Base-by-base conservation (phyloP, 2,329 filamentous ascomycete genomes). In the Alternaria tenuissima region DNA sequence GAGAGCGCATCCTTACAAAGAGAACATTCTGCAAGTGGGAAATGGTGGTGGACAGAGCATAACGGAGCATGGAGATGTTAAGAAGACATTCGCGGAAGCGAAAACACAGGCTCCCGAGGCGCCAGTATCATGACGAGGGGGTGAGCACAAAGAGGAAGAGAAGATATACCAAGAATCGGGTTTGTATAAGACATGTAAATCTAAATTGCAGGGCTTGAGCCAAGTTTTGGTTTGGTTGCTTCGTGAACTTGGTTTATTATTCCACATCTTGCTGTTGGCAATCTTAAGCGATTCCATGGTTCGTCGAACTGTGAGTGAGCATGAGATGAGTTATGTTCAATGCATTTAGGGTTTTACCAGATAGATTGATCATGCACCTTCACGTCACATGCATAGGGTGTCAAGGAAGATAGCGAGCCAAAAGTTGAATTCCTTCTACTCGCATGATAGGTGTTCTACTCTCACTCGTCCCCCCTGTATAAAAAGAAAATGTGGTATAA, bases 1-100 rank as follows among this genome's bases (percentile, higher is more conserved):
- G n/a, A 84, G 88, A 39, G 88, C 88, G 24, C 94, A 99, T 83
- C 96, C 95, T 39, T 98, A 97, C 79, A 91, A 92, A 86, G 81
- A 89, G 79, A 99, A 99, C 76, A 81, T 98, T 63, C 80, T 97
- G 52, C 87, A 87, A 76, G 90, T 94, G 69, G 86, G 84, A 26
- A 64, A 69, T 53, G 75, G 74, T 2, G 74, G 75, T 46, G 73
- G 73, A 8, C 64, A 71, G 68, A 69, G 71, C 39, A 77, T 78
- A 60, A 61, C 66, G 61, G 74, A 76, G 43, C 53, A 76, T 53
- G 71, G 76, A 36, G 76, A 77, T 54, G 76, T 83, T 7, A 78
- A 77, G 66, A 75, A 68, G 60, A 73, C 78, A 38, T 72, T 82
- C 49, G 63, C 59, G 28, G 65, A 65, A 46, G 62, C 65, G 58